phyloP scores from a whole-genome alignment of 768 basidiomycete genomes.

The Macrolepiota fuliginosa region DNA sequence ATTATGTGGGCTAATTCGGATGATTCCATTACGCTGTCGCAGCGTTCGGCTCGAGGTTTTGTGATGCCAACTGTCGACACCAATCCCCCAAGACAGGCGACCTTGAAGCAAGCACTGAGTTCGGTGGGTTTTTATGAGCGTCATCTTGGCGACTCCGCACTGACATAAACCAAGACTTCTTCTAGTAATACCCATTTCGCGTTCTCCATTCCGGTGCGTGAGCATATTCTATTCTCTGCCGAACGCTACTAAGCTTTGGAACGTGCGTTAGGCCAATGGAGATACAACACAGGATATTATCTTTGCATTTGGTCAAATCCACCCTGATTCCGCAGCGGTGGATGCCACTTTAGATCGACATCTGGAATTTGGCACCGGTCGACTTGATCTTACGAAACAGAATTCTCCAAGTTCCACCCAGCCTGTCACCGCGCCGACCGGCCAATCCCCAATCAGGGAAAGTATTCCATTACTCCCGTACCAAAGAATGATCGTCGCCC shows the following conservation, averaged over 20 bases:
- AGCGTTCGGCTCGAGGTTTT: constrained; percentile 51
- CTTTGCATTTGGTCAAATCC: constrained; percentile 52
- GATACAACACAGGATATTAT: constrained; percentile 47
- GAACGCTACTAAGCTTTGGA: background rate
- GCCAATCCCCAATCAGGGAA: constrained; percentile 1
- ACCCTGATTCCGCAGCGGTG: constrained; percentile 43
- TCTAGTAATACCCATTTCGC: constrained; percentile 44
- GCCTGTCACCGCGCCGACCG: constrained; percentile 15
- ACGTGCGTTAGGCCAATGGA: constrained; percentile 34
- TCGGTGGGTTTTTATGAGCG: constrained; percentile 28
- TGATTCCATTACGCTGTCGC: constrained; percentile 62
- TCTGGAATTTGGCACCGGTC: constrained; percentile 35
- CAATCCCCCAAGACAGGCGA: constrained; percentile 51
- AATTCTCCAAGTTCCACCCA: constrained; percentile 14
- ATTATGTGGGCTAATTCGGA: constrained; percentile 71
- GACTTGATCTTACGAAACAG: constrained; percentile 47
- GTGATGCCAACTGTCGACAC: constrained; percentile 55
- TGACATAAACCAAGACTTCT: constrained; percentile 29
- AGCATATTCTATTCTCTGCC: background rate
- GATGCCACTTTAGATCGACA: constrained; percentile 51
- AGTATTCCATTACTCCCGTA: constrained; percentile 40
- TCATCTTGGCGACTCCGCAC: background rate
- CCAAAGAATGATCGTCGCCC: constrained; percentile 51
- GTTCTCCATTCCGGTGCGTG: constrained; percentile 49
- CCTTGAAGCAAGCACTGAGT: constrained; percentile 31